These are phyloP conservation scores for Euptelea pleiosperma DNA, from an alignment of 164 flowering plant species.

Conservation along the genomic window DNA sequence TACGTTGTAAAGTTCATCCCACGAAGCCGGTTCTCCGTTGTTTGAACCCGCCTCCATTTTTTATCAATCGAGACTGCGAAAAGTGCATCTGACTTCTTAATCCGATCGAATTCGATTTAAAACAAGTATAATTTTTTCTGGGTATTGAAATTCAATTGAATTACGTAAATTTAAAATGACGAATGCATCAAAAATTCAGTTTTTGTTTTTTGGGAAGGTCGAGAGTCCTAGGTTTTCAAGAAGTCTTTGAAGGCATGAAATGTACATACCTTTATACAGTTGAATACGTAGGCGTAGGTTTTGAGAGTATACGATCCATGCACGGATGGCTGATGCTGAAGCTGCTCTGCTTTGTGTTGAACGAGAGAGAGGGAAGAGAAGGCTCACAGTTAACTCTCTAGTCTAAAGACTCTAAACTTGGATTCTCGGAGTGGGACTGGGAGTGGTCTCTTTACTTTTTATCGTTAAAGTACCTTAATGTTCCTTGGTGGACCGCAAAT, in stretches of 20 bases:
- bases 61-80: not conserved
- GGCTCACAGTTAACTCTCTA: no score
- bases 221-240: no score
- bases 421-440: no score
- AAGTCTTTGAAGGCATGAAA: no score
- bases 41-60: conserved; percentile 35
- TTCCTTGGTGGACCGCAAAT: no score
- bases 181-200: not conserved
- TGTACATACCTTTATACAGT: not conserved
- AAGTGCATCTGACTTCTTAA: not conserved
- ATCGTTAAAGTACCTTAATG: no score
- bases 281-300: not conserved
- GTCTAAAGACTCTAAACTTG: no score
- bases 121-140: no score
- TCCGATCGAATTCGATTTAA: not conserved
- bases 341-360: not conserved
- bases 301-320: not conserved
- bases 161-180: not conserved
- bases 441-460: no score
- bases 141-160: not conserved
- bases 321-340: not conserved
- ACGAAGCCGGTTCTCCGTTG: conserved; percentile 52
- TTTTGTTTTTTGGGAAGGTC: no score
- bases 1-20: conserved; percentile 67
- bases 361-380: not conserved